phyloP scores from a whole-genome alignment of 2,329 filamentous ascomycete species.

The Neodidymelliopsis sp. region DNA sequence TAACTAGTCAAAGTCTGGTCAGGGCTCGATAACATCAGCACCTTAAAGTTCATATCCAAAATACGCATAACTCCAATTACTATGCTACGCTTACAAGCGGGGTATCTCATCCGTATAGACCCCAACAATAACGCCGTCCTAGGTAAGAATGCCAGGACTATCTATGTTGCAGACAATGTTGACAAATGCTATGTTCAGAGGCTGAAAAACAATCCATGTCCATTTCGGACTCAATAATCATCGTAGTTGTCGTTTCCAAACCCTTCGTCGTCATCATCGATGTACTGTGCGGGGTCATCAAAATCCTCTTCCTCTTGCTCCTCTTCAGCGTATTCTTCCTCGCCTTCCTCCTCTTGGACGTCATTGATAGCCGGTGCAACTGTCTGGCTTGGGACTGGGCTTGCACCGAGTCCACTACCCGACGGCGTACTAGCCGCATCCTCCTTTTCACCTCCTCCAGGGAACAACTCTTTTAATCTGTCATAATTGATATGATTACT shows the following conservation, averaged over 20 bases:
- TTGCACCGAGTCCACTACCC: constrained; percentile 32
- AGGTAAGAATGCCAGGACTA: constrained; percentile 5
- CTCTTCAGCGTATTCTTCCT: constrained; percentile 38
- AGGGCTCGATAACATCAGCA: too few species aligned
- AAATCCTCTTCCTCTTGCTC: constrained; percentile 50
- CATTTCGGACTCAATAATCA: constrained; percentile 20
- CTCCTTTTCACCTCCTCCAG: constrained; percentile 20
- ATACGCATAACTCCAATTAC: constrained; percentile 20
- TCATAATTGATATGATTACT: constrained; percentile 58
- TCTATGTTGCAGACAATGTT: not conserved
- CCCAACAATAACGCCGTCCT: constrained; percentile 14
- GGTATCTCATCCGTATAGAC: constrained; percentile 20
- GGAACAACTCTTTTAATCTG: constrained; percentile 52
- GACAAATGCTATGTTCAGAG: too few species aligned
- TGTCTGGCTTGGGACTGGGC: constrained; percentile 24
- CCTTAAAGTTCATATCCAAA: too few species aligned
- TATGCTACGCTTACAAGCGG: constrained; percentile 21
- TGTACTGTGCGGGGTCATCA: constrained; percentile 50
- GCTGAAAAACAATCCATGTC: too few species aligned
- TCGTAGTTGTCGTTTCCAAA: constrained; percentile 50
- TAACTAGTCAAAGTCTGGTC: too few species aligned
- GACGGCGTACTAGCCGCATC: constrained; percentile 23
- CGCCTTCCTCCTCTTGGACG: constrained; percentile 21
- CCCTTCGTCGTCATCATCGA: constrained; percentile 54
- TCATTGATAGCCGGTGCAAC: constrained; percentile 17